A percentile compares a stretch with the other conserved stretches of the same genome.
Conservation (phyloP, 805 yeast species). For the Wickerhamomyces canadensis region DNA sequence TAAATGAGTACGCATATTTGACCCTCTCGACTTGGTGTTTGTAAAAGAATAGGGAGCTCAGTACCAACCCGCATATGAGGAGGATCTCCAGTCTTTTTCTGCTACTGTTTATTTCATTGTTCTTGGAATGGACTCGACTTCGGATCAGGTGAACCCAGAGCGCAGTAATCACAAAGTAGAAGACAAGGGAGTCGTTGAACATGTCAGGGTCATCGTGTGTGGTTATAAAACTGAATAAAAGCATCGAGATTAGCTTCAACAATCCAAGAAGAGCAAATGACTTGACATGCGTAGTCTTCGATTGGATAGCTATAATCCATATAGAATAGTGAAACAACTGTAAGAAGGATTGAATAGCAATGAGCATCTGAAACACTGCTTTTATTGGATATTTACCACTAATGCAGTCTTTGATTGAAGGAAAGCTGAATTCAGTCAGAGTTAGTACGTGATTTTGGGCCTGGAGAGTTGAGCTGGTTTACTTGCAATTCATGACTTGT, state of each 20-base stretch:
- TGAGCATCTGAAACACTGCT: conserved; percentile 11
- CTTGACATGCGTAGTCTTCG: background rate
- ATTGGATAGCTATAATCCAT: background rate
- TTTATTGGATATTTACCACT: conserved; percentile 13
- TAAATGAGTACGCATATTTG: conserved; percentile 10
- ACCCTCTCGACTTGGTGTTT: conserved; percentile 14
- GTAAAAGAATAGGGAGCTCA: conserved; percentile 7
- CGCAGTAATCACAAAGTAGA: conserved; percentile 5
- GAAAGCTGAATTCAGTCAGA: conserved; percentile 9
- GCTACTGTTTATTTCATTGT: background rate
- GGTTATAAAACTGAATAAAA: conserved; percentile 9
- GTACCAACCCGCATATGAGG: background rate
- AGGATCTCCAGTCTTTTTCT: conserved; percentile 3
- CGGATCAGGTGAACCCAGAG: conserved; percentile 8
- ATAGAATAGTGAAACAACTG: conserved; percentile 1
- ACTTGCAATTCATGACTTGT: conserved; percentile 15
- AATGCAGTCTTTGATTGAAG: conserved; percentile 11
- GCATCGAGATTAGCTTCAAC: conserved; percentile 2
- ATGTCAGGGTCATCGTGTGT: conserved; percentile 6
- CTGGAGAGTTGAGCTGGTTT: no score
- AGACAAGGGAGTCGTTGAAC: conserved; percentile 8
- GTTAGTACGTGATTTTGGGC: background rate
- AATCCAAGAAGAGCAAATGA: background rate
- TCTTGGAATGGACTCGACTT: conserved; percentile 1
- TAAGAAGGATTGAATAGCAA: conserved; percentile 11